Evolutionary conservation across 805 yeast genomes (phyloP).

Genomic region (Metschnikowia chrysomelidarum): DNA sequence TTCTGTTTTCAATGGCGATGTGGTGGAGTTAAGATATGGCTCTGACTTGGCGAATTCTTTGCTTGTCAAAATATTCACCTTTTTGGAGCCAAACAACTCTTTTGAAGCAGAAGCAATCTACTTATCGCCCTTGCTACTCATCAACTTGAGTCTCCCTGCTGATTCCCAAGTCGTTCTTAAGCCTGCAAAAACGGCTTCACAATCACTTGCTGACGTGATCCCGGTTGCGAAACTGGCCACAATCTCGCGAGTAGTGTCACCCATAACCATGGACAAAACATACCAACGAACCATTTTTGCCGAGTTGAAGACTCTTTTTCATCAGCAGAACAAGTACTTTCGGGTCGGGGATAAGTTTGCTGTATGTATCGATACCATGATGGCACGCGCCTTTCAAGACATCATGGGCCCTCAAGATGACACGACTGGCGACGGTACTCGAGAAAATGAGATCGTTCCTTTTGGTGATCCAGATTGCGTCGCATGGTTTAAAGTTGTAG

Average conservation of each 20-base stretch:
- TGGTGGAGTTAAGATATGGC: slow-evolving; percentile 35
- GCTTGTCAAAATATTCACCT: slow-evolving; percentile 50
- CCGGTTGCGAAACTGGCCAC: slow-evolving; percentile 63
- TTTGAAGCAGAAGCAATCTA: slow-evolving; percentile 42
- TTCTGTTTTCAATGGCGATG: slow-evolving; percentile 70
- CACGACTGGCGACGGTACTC: slow-evolving; percentile 13
- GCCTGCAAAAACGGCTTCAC: slow-evolving; percentile 12
- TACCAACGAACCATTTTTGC: slow-evolving; percentile 60
- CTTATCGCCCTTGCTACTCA: slow-evolving; percentile 60
- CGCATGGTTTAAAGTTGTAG: slow-evolving; percentile 81
- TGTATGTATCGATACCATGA: slow-evolving; percentile 66
- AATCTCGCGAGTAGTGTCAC: slow-evolving; percentile 66
- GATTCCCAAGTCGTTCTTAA: slow-evolving; percentile 20
- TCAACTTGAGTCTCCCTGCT: slow-evolving; percentile 44
- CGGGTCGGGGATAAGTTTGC: slow-evolving; percentile 70
- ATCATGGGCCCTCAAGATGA: slow-evolving; percentile 14
- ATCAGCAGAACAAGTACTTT: slow-evolving; percentile 55
- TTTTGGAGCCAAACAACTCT: slow-evolving; percentile 58
- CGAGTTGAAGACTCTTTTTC: slow-evolving; percentile 62
- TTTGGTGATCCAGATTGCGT: slow-evolving; percentile 64
- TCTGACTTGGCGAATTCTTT: slow-evolving; percentile 14
- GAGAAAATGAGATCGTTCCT: slow-evolving; percentile 43
- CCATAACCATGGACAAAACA: slow-evolving; percentile 61
- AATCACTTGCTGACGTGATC: slow-evolving; percentile 26
- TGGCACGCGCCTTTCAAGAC: slow-evolving; percentile 55